These are phyloP conservation scores for Diospyros lotus DNA, from an alignment of 148 eudicot genomes.

Conservation along the genomic window DNA sequence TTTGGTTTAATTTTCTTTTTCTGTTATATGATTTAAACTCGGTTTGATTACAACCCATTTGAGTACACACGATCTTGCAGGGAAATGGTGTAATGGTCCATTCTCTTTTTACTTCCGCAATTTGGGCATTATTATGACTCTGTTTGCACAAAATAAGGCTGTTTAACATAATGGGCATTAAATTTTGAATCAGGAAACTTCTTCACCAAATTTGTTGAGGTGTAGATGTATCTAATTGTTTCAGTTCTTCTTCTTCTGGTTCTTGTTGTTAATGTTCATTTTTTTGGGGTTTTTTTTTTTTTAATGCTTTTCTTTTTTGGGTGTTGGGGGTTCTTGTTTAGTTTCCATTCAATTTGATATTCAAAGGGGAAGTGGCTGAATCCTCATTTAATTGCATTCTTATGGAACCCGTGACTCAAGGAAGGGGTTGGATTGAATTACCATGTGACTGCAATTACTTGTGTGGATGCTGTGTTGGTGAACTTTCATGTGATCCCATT, in stretches of 20 bases:
- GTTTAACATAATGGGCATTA: too few species aligned
- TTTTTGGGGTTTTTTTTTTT: background rate
- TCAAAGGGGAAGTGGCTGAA: constrained; percentile 18
- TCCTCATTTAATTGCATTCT: constrained; percentile 22
- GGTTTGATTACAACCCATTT: too few species aligned
- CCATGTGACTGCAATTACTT: constrained; percentile 40
- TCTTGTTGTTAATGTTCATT: background rate
- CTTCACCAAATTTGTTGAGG: too few species aligned
- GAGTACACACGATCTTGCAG: too few species aligned
- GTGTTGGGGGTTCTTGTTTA: constrained; percentile 5
- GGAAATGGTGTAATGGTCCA: too few species aligned
- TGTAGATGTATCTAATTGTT: too few species aligned
- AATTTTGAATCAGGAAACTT: too few species aligned
- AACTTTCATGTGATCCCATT: constrained; percentile 61
- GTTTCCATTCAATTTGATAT: constrained; percentile 15
- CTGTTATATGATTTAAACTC: too few species aligned
- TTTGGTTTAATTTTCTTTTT: too few species aligned
- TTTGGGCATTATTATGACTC: too few species aligned
- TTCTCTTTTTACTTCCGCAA: too few species aligned
- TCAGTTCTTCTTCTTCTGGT: background rate
- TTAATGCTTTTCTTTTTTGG: background rate
- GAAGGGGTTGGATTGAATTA: constrained; percentile 41
- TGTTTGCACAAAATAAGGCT: too few species aligned
- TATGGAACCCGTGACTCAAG: constrained; percentile 53
- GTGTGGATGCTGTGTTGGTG: constrained; percentile 24